phyloP scores from a whole-genome alignment of 768 basidiomycete species.

The Tylopilus balloui region DNA sequence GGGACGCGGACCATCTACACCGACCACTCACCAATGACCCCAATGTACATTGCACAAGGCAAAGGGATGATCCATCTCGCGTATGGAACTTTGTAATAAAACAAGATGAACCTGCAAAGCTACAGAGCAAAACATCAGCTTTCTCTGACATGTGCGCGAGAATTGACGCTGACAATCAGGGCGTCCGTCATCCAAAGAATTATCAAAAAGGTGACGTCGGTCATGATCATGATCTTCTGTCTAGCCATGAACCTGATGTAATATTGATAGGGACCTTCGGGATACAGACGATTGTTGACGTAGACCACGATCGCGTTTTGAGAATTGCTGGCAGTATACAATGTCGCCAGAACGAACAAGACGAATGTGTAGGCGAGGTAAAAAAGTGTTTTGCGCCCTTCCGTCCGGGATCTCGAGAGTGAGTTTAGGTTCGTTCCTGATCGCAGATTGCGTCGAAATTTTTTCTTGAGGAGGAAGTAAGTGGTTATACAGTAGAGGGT shows the following conservation, averaged over 20 bases:
- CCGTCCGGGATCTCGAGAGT: background rate
- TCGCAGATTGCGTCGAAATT: conserved; percentile 8
- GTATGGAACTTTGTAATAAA: conserved; percentile 20
- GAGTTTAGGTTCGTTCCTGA: conserved; percentile 6
- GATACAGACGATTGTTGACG: conserved; percentile 28
- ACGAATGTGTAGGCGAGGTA: conserved; percentile 25
- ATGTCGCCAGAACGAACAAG: conserved; percentile 26
- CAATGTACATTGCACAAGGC: conserved; percentile 21
- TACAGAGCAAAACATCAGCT: conserved; percentile 3
- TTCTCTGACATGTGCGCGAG: background rate
- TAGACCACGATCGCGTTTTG: conserved; percentile 27
- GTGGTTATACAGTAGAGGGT: conserved; percentile 19
- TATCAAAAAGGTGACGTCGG: conserved; percentile 19
- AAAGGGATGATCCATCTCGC: conserved; percentile 25
- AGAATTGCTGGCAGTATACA: conserved; percentile 29
- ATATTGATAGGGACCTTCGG: conserved; percentile 25
- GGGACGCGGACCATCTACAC: background rate
- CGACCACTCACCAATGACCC: conserved; percentile 20
- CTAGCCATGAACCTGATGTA: conserved; percentile 22
- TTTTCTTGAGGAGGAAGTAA: conserved; percentile 19
- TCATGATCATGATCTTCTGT: conserved; percentile 22
- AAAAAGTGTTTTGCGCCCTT: conserved; percentile 22
- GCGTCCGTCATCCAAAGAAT: conserved; percentile 31
- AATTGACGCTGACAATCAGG: conserved; percentile 21
- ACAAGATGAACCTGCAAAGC: conserved; percentile 25